phyloP scores from a whole-genome alignment of 305 asterid genomes.

The Fraxinus velutina region DNA sequence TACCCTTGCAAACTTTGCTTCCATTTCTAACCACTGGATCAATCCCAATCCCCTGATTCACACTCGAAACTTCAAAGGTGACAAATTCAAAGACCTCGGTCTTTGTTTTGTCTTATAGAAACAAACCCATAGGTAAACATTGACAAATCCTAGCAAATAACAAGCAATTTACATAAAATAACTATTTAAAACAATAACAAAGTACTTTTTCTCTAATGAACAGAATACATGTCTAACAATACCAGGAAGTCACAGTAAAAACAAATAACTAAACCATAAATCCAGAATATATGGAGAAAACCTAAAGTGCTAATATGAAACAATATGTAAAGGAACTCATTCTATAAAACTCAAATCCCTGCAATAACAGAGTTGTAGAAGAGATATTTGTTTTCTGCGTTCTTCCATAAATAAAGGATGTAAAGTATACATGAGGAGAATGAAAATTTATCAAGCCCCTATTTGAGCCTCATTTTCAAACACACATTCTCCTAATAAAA shows the following conservation, averaged over 20 bases:
- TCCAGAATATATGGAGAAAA: neutral
- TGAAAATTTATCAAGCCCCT: neutral
- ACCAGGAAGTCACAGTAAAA: constrained; percentile 12
- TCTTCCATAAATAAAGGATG: neutral
- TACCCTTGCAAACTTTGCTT: constrained; percentile 71
- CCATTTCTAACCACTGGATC: constrained; percentile 62
- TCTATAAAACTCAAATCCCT: neutral
- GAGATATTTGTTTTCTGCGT: neutral
- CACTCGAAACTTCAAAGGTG: constrained; percentile 37
- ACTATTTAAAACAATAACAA: constrained; percentile 7
- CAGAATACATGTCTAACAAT: constrained; percentile 1
- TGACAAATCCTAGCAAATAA: constrained; percentile 19
- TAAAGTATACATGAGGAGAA: neutral
- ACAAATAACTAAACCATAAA: constrained; percentile 7
- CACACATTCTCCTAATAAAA: neutral
- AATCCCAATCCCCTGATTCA: constrained; percentile 53
- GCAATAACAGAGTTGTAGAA: neutral
- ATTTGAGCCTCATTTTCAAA: neutral
- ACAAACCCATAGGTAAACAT: constrained; percentile 34
- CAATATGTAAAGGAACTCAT: neutral
- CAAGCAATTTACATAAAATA: neutral
- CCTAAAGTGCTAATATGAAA: neutral
- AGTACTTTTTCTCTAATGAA: neutral
- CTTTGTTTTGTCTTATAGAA: constrained; percentile 41
- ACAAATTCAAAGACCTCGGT: constrained; percentile 29